Evolutionary conservation across 108 stramenopile genomes (phyloP).

Genomic region (Pseudonitzschia multistriata): DNA sequence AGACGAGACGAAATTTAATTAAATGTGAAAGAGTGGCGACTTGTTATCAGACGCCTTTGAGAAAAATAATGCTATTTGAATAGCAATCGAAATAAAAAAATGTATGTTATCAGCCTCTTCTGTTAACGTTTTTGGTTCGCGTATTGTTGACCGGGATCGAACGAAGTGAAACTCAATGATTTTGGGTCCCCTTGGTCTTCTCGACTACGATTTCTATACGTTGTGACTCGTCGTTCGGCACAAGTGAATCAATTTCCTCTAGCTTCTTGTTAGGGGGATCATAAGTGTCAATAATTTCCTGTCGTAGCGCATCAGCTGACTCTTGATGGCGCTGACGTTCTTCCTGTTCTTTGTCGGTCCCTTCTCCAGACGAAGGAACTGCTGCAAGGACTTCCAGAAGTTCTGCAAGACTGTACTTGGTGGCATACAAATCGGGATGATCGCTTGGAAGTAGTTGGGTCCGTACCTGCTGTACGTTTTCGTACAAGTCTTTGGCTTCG

Average conservation of each 20-base stretch:
- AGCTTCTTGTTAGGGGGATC: constrained; percentile 47
- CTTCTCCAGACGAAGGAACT: not conserved
- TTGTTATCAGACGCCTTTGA: too few species aligned
- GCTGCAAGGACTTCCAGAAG: constrained; percentile 47
- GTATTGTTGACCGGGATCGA: too few species aligned
- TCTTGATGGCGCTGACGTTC: constrained; percentile 36
- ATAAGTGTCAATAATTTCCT: constrained; percentile 78
- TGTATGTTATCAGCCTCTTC: too few species aligned
- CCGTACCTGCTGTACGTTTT: constrained; percentile 61
- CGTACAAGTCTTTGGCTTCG: constrained; percentile 74
- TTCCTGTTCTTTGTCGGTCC: not conserved
- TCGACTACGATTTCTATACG: constrained; percentile 3
- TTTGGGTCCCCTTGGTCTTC: not conserved
- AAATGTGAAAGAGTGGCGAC: too few species aligned
- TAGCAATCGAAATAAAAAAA: too few species aligned
- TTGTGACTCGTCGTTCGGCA: not conserved
- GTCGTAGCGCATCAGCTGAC: constrained; percentile 66
- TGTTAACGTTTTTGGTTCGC: too few species aligned
- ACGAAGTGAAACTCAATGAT: too few species aligned
- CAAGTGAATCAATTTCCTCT: constrained; percentile 12
- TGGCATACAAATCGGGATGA: constrained; percentile 81
- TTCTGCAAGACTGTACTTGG: constrained; percentile 81
- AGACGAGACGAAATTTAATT: too few species aligned
- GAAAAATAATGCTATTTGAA: too few species aligned
- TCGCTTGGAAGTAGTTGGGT: constrained; percentile 45